These are phyloP conservation scores for Mucor plumbeus DNA, from an alignment of 371 early-diverging fungal genomes.

Conservation along the genomic window DNA sequence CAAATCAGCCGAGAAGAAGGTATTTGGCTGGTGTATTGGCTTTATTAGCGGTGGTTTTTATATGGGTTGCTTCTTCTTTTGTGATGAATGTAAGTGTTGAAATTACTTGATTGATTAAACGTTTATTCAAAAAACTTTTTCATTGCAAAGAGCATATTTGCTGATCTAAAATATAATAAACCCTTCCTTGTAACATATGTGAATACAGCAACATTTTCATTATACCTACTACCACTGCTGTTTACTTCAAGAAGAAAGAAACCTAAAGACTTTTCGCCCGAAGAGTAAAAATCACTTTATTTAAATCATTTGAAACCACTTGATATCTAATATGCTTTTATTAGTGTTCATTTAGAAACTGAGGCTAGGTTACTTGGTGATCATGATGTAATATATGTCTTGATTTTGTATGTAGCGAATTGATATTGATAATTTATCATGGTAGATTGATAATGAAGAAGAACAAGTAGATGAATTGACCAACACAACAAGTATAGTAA, in stretches of 20 bases:
- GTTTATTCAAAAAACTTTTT: neutral
- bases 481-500: neutral
- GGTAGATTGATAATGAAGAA: neutral
- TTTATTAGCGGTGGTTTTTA: slow-evolving; percentile 73
- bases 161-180: slow-evolving; percentile 70
- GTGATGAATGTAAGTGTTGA: slow-evolving; percentile 67
- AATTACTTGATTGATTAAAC: neutral
- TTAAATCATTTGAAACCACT: neutral
- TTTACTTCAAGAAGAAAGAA: slow-evolving; percentile 14
- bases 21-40: slow-evolving; percentile 59
- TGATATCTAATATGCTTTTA: neutral
- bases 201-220: slow-evolving; percentile 79
- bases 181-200: slow-evolving; percentile 83
- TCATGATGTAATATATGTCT: slow-evolving; percentile 15
- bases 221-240: slow-evolving; percentile 63
- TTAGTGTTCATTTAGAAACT: slow-evolving; percentile 16
- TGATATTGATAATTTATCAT: neutral
- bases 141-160: slow-evolving; percentile 65
- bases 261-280: slow-evolving; percentile 11
- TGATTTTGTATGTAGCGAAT: neutral
- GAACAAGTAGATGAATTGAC: neutral
- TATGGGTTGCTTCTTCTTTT: slow-evolving; percentile 88
- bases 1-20: slow-evolving; percentile 30
- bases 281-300: slow-evolving; percentile 9
- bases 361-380: slow-evolving; percentile 14